Evolutionary conservation across 345 rosid genomes (phyloP), one percentile per base, ranked within the genome.

Genomic region (Raphanus sativus): DNA sequence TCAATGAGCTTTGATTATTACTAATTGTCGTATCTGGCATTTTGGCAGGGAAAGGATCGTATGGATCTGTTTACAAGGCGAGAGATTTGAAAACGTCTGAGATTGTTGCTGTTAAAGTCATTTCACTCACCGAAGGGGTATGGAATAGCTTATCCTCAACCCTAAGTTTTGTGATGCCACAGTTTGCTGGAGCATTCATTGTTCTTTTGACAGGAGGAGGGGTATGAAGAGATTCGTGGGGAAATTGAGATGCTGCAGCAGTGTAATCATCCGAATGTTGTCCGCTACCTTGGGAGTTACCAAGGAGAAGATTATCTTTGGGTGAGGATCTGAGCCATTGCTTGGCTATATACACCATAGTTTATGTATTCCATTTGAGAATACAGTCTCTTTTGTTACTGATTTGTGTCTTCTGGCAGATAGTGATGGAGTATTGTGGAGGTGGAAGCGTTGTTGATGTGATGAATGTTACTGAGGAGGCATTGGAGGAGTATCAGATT

Each of bases 231-330:
- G 82, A 92, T 95, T 40, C 88, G 99, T 6, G 98, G 98, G 34
- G 99, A 95, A 84, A 95, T 95, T 76, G 99, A 95, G 91, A 95
- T 95, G 99, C 75, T 95, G 87, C 99, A 92, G 85, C 99, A 92
- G 64, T 92, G 99, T 78, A 91, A 85, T 76, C 97, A 95, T 86
- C 96, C 98, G 10, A 95, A 95, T 84, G 98, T 92, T 69, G 99
- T 95, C 15, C 89, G 98, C 5, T 92, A 92, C 81, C 89, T 95
- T 52, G 98, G 99, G 66, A 95, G 98, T 85, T 92, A 92, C 80
- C 99, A 91, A 86, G 99, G 99, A 70, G 99, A 95, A 81, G 99
- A 95, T 70, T 92, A 89, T 86, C 94, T 95, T 69, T 92, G 99
- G 99, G 98, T 90, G 82, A 79, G 89, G 77, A 69, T 67, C 24